Base-by-base conservation (phyloP, 257 asterid species). In the Linderniella brevidens region DNA sequence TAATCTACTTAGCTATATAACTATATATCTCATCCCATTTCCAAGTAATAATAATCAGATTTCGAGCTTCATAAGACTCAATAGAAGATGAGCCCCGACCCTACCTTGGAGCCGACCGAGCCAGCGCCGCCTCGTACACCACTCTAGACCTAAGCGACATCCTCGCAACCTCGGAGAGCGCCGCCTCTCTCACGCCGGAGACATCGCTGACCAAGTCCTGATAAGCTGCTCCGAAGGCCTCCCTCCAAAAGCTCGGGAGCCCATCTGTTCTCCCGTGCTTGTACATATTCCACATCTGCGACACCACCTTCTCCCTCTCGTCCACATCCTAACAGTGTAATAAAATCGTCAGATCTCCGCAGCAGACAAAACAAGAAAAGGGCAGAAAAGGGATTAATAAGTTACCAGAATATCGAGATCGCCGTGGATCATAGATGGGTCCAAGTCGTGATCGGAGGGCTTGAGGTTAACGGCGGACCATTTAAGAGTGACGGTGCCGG, bases 191-290 rank as follows among this genome's bases (percentile, higher is more conserved):
- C 39, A 70, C 60, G 9, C 52, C 19, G 4, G 79, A 48, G 48
- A 62, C 68, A 44, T 81, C 96, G 54, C 84, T 75, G 11, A 69
- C 79, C 78, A 90, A 52, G 53, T 90, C 92, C 53, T 78, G 79
- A 52, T 81, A 90, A 0, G 99, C 99, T 35, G 99, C 99, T 64
- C 80, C 85, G 37, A 85, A 90, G 15, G 99, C 96, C 6, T 77
- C 82, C 59, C 76, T 69, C 98, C 98, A 90, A 67, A 90, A 90
- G 29, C 72, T 69, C 17, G 85, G 94, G 53, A 90, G 58, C 62
- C 69, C 54, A 41, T 53, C 58, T 15, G 49, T 64, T 48, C 65
- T 67, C 56, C 75, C 77, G 62, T 85, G 99, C 49, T 70, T 75
- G 73, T 90, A 90, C 8, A 66, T 73, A 66, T 85, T 72, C 98